Evolutionary conservation across 2,329 filamentous ascomycete genomes (phyloP), one percentile per base, ranked within the genome.

Genomic region (Zymoseptoria ardabiliae): DNA sequence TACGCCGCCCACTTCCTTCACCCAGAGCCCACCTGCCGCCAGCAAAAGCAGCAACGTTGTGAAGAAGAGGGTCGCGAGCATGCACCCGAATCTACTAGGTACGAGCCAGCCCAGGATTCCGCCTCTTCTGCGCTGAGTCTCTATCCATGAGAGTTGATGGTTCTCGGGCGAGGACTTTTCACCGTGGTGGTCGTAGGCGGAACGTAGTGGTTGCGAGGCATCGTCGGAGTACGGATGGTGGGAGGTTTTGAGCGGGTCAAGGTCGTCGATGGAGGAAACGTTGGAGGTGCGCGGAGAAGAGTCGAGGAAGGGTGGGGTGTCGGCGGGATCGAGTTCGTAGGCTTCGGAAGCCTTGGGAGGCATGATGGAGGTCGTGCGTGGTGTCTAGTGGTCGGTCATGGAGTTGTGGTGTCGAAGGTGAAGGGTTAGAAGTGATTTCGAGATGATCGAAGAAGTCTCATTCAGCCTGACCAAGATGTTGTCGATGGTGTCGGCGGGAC

Each of bases 181-280:
- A 25, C n/a, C 25, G 13, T 41, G 35, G 13, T 65, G 58, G 50
- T 69, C 64, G 58, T 67, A 71, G 56, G 73, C 71, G 54, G 69
- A 72, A 57, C 63, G 63, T 41, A 61, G 66, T 65, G 55, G 71
- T 71, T 54, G 72, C 59, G 60, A 71, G 63, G 62, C 70, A 73
- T 77, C 66, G 70, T 76, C 73, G 72, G 74, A 66, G 75, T 72
- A 67, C 58, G 71, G 60, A 65, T 73, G 64, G 66, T 72, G 63
- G 71, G 72, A 56, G 62, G 73, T 74, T 59, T 76, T 76, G 6
- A 79, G 70, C 19, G 78, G 77, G 60, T 79, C 77, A 64, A 78
- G 72, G 58, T 78, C 77, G 62, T 78, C 76, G 59, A 79, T 74
- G 28, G 66, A 65, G 10, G 64, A 68, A n/a, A 58, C 25, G 35